phyloP scores from a whole-genome alignment of 441 rosid genomes.

The Eutrema salsugineum region DNA sequence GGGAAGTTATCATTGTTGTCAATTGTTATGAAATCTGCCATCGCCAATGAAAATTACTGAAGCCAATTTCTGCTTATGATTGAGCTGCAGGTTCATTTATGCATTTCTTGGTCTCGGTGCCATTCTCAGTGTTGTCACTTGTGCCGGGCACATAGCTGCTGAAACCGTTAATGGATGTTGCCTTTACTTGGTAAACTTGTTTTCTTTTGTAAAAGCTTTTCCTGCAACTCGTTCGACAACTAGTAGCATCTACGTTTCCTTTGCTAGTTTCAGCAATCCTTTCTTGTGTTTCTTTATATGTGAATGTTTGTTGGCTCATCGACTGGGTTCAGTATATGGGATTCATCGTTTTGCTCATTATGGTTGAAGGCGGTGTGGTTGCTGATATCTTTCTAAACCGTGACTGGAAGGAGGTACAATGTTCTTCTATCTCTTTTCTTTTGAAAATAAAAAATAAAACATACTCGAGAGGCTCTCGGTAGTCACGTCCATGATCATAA shows the following conservation, averaged over 20 bases:
- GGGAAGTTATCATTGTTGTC: not conserved
- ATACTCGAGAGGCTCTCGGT: not conserved
- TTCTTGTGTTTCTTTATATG: not conserved
- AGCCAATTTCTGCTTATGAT: constrained; percentile 5
- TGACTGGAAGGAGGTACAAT: constrained; percentile 75
- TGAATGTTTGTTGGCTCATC: not conserved
- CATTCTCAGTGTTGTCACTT: constrained; percentile 57
- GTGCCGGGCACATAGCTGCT: constrained; percentile 81
- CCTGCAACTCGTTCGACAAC: not conserved
- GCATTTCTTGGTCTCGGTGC: constrained; percentile 66
- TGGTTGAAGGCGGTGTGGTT: constrained; percentile 79
- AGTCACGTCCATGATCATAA: not conserved
- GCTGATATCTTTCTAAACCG: constrained; percentile 71
- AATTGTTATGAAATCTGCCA: not conserved
- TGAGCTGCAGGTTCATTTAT: constrained; percentile 69
- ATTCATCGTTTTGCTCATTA: constrained; percentile 55
- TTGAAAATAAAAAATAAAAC: not conserved
- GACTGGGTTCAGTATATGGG: constrained; percentile 61
- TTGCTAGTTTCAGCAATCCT: not conserved
- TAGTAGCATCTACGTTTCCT: not conserved
- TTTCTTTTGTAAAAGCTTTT: not conserved
- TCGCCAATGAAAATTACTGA: not conserved
- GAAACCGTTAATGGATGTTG: constrained; percentile 81
- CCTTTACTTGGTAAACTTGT: constrained; percentile 63
- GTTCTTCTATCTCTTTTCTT: not conserved